A percentile compares a stretch with the other conserved stretches of the same genome.
Conservation (phyloP, 2,329 filamentous ascomycete species). For the Fusarium pseudograminearum region DNA sequence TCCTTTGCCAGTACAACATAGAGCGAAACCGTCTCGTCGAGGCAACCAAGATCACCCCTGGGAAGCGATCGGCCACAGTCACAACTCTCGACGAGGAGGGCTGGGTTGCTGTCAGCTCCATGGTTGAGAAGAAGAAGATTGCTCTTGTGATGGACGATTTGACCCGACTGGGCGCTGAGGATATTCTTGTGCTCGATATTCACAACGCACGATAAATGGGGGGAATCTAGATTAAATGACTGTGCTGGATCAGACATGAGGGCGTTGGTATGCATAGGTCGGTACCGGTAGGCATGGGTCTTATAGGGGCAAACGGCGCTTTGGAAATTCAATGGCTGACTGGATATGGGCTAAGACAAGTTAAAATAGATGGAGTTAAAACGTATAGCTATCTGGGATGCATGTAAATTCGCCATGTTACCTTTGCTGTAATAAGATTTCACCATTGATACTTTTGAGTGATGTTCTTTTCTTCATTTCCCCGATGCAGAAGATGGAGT, state of each 20-base stretch:
- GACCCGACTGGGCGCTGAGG: constrained; percentile 79
- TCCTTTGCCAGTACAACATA: constrained; percentile 97
- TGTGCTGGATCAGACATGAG: constrained; percentile 7
- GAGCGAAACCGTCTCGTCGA: constrained; percentile 74
- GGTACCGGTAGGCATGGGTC: constrained; percentile 29
- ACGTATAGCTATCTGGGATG: constrained; percentile 17
- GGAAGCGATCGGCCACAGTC: constrained; percentile 92
- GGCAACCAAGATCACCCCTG: constrained; percentile 85
- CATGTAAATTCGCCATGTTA: constrained; percentile 25
- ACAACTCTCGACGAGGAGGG: constrained; percentile 88
- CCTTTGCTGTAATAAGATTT: constrained; percentile 38
- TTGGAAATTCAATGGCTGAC: constrained; percentile 30
- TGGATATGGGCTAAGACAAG: constrained; percentile 28
- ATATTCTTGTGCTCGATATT: constrained; percentile 88
- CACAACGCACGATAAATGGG: constrained; percentile 74
- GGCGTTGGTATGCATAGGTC: constrained; percentile 33
- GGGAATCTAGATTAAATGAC: constrained; percentile 4
- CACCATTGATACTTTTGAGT: constrained; percentile 26
- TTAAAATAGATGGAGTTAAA: constrained; percentile 18
- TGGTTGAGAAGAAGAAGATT: constrained; percentile 91
- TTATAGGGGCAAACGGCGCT: constrained; percentile 39
- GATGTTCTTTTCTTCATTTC: not conserved
- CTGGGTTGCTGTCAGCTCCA: constrained; percentile 94
- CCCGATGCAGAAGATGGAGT: constrained; percentile 2
- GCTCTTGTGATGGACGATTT: constrained; percentile 89